These are phyloP conservation scores for Achaetomiella virescens DNA, from an alignment of 495 filamentous ascomycete genomes.

Conservation along the genomic window DNA sequence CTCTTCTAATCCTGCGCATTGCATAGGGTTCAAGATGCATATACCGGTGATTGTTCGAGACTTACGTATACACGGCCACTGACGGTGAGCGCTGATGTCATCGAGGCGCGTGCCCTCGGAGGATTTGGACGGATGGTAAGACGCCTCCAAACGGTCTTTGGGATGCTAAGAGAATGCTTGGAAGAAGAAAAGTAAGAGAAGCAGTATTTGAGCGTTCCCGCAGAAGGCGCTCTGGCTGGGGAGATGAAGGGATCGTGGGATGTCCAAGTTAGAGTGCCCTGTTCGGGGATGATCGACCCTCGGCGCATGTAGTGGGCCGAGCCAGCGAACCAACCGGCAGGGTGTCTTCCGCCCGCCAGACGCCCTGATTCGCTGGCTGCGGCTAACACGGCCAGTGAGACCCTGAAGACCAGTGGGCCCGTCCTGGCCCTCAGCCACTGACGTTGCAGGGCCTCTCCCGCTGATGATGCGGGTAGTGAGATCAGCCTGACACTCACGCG, in stretches of 20 bases:
- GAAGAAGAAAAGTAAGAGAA: neutral
- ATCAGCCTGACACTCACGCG: constrained; percentile 12
- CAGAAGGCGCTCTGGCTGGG: neutral
- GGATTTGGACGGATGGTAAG: neutral
- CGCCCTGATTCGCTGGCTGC: constrained; percentile 1
- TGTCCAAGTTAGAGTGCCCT: neutral
- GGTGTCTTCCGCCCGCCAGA: neutral
- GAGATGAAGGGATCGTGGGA: neutral
- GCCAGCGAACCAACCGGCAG: neutral
- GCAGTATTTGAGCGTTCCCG: neutral
- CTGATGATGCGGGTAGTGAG: constrained; percentile 12
- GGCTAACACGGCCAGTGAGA: constrained; percentile 8
- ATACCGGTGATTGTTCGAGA: constrained; percentile 8
- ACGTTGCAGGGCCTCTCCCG: neutral
- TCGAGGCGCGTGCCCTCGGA: neutral
- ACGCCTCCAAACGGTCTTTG: neutral
- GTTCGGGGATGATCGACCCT: constrained; percentile 6
- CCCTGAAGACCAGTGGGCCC: constrained; percentile 5
- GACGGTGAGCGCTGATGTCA: constrained; percentile 11
- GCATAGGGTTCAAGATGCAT: no score
- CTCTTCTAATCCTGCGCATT: no score
- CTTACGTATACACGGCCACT: constrained; percentile 18
- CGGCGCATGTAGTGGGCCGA: neutral
- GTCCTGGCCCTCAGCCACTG: constrained; percentile 14
- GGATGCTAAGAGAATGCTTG: neutral